Base-by-base conservation (phyloP, 179 eudicot species). In the Spinacia oleracea region DNA sequence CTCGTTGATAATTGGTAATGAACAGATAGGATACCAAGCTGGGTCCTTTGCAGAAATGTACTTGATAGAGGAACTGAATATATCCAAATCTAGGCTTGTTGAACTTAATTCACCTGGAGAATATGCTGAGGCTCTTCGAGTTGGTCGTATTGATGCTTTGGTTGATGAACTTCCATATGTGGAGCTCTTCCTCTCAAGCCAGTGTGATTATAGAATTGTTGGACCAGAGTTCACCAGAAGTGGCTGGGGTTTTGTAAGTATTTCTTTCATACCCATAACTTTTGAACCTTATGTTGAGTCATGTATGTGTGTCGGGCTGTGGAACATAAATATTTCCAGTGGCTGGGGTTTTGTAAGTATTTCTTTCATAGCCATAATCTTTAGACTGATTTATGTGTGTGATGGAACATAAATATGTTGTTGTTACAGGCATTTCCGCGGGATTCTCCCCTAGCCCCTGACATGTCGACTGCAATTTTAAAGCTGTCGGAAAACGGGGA, bases 321-420 rank as follows among this genome's bases (percentile, higher is more conserved):
- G n/a, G n/a, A n/a, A n/a, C n/a, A n/a, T n/a, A n/a, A n/a, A n/a
- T n/a, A n/a, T n/a, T n/a, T n/a, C n/a, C n/a, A 87, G 89, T 73
- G 89, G 89, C 81, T 87, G 89, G 89, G 88, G 89, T 55, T 87
- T 87, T 75, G 89, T 87, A 83, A 85, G 89, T 85, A 48, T 77
- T 73, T 35, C 50, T n/a, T n/a, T n/a, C n/a, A n/a, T n/a, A n/a
- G n/a, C n/a, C n/a, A n/a, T n/a, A n/a, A n/a, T n/a, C n/a, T n/a
- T n/a, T n/a, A n/a, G n/a, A n/a, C n/a, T n/a, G n/a, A n/a, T n/a
- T 15, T 6, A 53, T 69, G 16, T 8, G 16, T 20, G 35, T 14
- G 9, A 69, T 15, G 21, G 7, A 40, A n/a, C n/a, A n/a, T n/a
- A n/a, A n/a, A n/a, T n/a, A n/a, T n/a, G n/a, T n/a, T n/a, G n/a